Conservation (phyloP, 768 basidiomycete genomes). For the Collybiopsis confluens region DNA sequence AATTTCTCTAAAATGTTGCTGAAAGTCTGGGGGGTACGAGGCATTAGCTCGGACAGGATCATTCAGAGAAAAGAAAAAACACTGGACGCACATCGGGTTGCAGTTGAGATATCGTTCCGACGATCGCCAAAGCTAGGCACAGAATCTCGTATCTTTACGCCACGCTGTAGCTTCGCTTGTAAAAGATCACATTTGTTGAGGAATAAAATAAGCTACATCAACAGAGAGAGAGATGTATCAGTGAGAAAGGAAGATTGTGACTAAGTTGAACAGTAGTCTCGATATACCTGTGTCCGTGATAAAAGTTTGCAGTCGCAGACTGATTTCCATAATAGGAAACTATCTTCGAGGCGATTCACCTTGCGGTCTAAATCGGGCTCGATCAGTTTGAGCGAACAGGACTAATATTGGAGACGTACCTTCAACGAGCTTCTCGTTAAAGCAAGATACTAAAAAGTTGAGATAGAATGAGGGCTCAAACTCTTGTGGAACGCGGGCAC, state of each 20-base stretch:
- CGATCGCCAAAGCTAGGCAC: constrained; percentile 74
- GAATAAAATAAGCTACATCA: constrained; percentile 30
- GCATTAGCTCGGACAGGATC: background rate
- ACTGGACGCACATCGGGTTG: constrained; percentile 67
- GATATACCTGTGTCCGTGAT: constrained; percentile 40
- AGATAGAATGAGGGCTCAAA: constrained; percentile 9
- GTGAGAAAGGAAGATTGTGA: too few relatives aligned
- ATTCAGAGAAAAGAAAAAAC: constrained; percentile 1
- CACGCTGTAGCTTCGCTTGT: constrained; percentile 66
- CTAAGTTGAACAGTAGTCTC: background rate
- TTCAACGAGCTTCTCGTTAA: constrained; percentile 76
- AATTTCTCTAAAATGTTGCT: constrained; percentile 77
- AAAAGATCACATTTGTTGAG: constrained; percentile 73
- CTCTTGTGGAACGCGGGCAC: background rate
- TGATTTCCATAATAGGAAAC: constrained; percentile 71
- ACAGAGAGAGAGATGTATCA: background rate
- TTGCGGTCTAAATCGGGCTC: constrained; percentile 32
- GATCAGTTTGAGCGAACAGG: background rate
- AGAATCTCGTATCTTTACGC: constrained; percentile 59
- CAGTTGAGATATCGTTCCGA: constrained; percentile 65
- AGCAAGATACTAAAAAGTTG: constrained; percentile 64
- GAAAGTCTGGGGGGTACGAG: constrained; percentile 59
- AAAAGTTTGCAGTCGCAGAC: constrained; percentile 67
- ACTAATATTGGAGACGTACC: constrained; percentile 13
- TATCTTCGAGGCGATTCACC: constrained; percentile 76